Evolutionary conservation across 106 monocot genomes (phyloP).

Genomic region (Dioscorea zingiberensis): DNA sequence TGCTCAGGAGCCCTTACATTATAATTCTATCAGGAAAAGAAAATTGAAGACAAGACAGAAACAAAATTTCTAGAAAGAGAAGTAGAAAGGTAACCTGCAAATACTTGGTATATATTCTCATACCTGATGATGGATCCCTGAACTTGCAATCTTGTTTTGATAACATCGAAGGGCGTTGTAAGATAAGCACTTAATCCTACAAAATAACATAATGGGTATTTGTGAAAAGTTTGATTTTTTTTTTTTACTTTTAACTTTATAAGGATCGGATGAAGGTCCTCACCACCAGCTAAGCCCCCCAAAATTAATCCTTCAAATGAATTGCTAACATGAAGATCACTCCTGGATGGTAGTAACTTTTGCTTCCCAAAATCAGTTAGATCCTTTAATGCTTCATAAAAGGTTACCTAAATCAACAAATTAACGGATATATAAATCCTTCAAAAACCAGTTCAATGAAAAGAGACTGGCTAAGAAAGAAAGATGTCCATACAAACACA

Average conservation of each 20-base stretch:
- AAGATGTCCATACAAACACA: too few relatives aligned
- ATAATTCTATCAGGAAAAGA: too few relatives aligned
- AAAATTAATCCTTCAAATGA: constrained; percentile 80
- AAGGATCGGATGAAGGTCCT: too few relatives aligned
- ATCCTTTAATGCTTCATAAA: constrained; percentile 94
- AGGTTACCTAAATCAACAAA: constrained; percentile 60
- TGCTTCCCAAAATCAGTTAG: constrained; percentile 33
- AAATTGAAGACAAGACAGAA: too few relatives aligned
- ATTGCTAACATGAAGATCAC: constrained; percentile 32
- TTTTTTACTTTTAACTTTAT: too few relatives aligned
- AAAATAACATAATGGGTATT: constrained; percentile 1
- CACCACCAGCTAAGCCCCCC: constrained; percentile 97
- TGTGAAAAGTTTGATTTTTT: neutral
- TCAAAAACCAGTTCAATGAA: neutral
- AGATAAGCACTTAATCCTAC: constrained; percentile 87
- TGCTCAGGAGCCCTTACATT: too few relatives aligned
- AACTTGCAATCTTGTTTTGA: constrained; percentile 97
- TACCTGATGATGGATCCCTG: constrained; percentile 86
- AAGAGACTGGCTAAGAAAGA: neutral
- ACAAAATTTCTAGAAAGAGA: too few relatives aligned
- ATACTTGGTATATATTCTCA: too few relatives aligned
- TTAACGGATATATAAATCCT: neutral
- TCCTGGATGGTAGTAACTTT: constrained; percentile 27
- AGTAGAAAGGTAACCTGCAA: too few relatives aligned
- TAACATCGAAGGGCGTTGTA: constrained; percentile 90